Conservation (phyloP, 2,329 filamentous ascomycete species). For the Endoconidiophora laricicola region DNA sequence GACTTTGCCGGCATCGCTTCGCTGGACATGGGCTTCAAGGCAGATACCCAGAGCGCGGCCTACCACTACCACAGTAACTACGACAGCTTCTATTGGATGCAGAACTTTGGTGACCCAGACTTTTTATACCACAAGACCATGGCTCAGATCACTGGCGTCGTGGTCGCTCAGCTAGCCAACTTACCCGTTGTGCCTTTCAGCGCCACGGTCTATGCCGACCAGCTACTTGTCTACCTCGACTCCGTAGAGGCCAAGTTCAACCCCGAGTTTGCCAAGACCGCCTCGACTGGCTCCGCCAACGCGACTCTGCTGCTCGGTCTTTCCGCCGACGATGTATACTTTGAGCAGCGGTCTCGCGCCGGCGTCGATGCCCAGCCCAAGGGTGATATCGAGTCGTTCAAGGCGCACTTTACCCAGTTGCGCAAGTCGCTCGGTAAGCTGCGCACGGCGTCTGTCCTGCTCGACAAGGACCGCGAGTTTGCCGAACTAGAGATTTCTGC, state of each 20-base stretch:
- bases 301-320: slow-evolving; percentile 10
- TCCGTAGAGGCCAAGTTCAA: slow-evolving; percentile 33
- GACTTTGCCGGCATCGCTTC: slow-evolving; percentile 52
- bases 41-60: slow-evolving; percentile 30
- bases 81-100: slow-evolving; percentile 83
- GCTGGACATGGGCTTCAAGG: slow-evolving; percentile 44
- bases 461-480: slow-evolving; percentile 30
- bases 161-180: slow-evolving; percentile 44
- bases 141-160: slow-evolving; percentile 47
- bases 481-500: slow-evolving; percentile 27
- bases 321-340: slow-evolving; percentile 18
- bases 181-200: slow-evolving; percentile 46
- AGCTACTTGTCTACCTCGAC: slow-evolving; percentile 35
- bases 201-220: slow-evolving; percentile 45
- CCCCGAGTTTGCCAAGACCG: slow-evolving; percentile 11
- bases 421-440: slow-evolving; percentile 24
- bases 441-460: slow-evolving; percentile 24
- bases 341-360: slow-evolving; percentile 17
- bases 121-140: slow-evolving; percentile 50
- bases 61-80: slow-evolving; percentile 88
- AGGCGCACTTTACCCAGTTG: slow-evolving; percentile 23
- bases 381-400: slow-evolving; percentile 25
- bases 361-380: slow-evolving; percentile 13
- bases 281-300: slow-evolving; percentile 7
- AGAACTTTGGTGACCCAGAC: slow-evolving; percentile 54